Evolutionary conservation across 768 basidiomycete genomes (phyloP), one percentile per base, ranked within the genome.

Genomic region (Postia placenta): DNA sequence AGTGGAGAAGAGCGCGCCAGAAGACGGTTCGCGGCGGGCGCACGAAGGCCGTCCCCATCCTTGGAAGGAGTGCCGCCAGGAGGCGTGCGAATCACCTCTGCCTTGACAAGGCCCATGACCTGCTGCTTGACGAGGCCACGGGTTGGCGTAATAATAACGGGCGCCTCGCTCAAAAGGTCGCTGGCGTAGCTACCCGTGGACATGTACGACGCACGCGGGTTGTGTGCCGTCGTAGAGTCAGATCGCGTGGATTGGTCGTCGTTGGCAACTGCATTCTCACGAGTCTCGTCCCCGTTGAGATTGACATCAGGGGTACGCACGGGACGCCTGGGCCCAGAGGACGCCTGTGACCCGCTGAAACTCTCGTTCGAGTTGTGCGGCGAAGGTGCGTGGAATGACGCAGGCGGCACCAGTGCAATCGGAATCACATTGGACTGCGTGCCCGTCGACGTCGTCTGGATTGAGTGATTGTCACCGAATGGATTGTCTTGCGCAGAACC

Each of bases 371-470:
- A 49, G 19, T 17, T 23, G 4, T 39, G 27, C 6, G 57, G 57
- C 23, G 52, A 51, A 3, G 69, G 27, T 53, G 64, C 42, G 2
- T 53, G 54, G 19, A 66, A 63, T 11, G 76, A 73, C 19, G 79
- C 79, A 15, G 85, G 79, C 20, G 83, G 68, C 28, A 91, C 83
- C 37, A 91, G 73, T 11, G 88, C 88, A 51, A 92, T 91, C 52
- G 88, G 88, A 50, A 92, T 92, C 55, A 90, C 88, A 56, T 92
- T 92, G 20, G 89, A 87, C 60, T 87, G 83, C 12, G 87, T 84
- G 38, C 79, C 75, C n/a, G 83, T 80, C 9, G 77, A 76, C 0
- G 72, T 70, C 24, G 89, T 92, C 65, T 87, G 85, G 51, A 92
- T 92, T 33, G 88, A 91, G 42, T 85, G 79, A 23, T 66, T 68